Conservation (phyloP, 2,329 filamentous ascomycete genomes). For the Fusarium palustre region DNA sequence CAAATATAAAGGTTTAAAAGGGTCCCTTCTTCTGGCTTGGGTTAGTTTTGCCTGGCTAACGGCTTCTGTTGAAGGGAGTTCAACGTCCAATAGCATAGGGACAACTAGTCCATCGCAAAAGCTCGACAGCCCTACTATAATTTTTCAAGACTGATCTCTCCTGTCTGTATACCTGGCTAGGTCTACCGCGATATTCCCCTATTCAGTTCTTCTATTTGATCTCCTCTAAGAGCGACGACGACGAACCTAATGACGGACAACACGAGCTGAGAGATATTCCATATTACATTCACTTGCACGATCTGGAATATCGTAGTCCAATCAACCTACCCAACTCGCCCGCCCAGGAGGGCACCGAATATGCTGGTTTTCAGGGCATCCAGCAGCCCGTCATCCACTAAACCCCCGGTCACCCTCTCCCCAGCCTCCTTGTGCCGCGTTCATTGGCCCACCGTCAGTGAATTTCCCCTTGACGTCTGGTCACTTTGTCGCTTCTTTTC, state of each 20-base stretch:
- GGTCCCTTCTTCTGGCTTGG: slow-evolving; percentile 10
- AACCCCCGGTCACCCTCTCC: slow-evolving; percentile 24
- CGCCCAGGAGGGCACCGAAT: slow-evolving; percentile 21
- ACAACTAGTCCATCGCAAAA: slow-evolving; percentile 29
- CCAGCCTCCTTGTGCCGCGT: slow-evolving; percentile 18
- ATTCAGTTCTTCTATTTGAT: slow-evolving; percentile 5
- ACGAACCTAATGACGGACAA: slow-evolving; percentile 8
- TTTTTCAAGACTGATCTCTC: slow-evolving; percentile 4
- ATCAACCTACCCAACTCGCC: neutral
- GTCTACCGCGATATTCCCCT: neutral
- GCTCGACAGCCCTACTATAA: slow-evolving; percentile 1
- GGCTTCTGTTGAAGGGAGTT: neutral
- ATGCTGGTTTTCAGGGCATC: slow-evolving; percentile 43
- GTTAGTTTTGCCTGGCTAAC: slow-evolving; percentile 3
- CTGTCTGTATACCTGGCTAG: neutral
- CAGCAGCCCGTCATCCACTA: slow-evolving; percentile 32
- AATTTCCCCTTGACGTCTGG: slow-evolving; percentile 33
- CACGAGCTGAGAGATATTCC: slow-evolving; percentile 23
- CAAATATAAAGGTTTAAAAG: slow-evolving; percentile 19
- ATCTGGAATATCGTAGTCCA: neutral
- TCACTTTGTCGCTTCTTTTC: slow-evolving; percentile 41
- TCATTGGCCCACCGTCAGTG: slow-evolving; percentile 38
- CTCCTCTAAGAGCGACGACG: slow-evolving; percentile 1
- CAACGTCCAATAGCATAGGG: slow-evolving; percentile 11
- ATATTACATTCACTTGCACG: slow-evolving; percentile 11